Conservation (phyloP, 1,284 basidiomycete genomes). For the Megacollybia platyphylla region DNA sequence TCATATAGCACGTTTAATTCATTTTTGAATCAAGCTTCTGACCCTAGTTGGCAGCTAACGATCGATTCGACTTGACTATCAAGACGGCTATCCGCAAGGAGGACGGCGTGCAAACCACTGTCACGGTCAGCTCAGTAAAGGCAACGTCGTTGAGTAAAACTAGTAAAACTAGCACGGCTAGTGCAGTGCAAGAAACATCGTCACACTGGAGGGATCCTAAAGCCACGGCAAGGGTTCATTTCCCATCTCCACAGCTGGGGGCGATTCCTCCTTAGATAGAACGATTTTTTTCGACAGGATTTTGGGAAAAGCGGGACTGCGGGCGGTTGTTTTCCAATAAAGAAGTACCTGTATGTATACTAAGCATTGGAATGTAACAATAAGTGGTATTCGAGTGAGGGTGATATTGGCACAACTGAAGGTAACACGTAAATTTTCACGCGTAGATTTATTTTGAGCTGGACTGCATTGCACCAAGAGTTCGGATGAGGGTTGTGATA, state of each 20-base stretch:
- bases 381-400: too few relatives aligned
- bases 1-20: constrained; percentile 7
- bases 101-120: background rate
- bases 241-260: background rate
- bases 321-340: too few relatives aligned
- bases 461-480: too few relatives aligned
- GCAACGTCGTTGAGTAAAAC: background rate
- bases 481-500: too few relatives aligned
- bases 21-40: background rate
- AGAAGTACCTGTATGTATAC: too few relatives aligned
- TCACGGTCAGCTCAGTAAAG: background rate
- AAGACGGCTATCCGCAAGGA: constrained; percentile 24
- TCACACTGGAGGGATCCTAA: background rate
- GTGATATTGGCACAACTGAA: too few relatives aligned
- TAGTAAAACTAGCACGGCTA: background rate
- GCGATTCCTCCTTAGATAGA: too few relatives aligned
- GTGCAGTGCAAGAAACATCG: background rate
- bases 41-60: constrained; percentile 25
- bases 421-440: too few relatives aligned
- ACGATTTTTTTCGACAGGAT: too few relatives aligned
- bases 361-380: too few relatives aligned
- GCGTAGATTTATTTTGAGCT: too few relatives aligned
- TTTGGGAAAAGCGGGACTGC: too few relatives aligned
- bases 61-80: constrained; percentile 33
- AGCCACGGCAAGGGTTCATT: background rate